phyloP scores from a whole-genome alignment of 176 grass and related monocot species.

The Aegilops longissima region DNA sequence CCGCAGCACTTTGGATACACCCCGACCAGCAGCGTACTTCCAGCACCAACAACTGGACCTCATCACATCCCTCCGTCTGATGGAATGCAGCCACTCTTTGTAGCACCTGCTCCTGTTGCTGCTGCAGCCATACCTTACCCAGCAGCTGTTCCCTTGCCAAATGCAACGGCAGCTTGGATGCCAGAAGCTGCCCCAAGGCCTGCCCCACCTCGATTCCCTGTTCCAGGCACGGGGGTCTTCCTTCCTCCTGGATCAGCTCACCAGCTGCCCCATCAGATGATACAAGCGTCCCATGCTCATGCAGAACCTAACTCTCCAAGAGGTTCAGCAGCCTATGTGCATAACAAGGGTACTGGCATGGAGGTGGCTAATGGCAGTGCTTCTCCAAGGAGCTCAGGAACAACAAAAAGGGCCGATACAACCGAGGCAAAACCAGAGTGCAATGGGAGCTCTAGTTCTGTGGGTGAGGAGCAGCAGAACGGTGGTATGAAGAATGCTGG shows the following conservation, averaged over 20 bases:
- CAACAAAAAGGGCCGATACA: conserved; percentile 14
- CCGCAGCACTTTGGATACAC: conserved; percentile 55
- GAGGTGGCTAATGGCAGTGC: conserved; percentile 32
- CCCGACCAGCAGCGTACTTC: conserved; percentile 29
- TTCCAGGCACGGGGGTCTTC: conserved; percentile 83
- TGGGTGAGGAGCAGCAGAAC: conserved; percentile 32
- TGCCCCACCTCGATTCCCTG: conserved; percentile 39
- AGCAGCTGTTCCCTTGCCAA: conserved; percentile 32
- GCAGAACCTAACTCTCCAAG: conserved; percentile 24
- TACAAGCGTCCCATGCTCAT: conserved; percentile 33
- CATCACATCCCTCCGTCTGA: conserved; percentile 39
- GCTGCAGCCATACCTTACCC: conserved; percentile 42
- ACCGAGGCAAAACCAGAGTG: conserved; percentile 33
- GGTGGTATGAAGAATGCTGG: conserved; percentile 32
- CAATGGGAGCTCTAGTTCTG: conserved; percentile 42
- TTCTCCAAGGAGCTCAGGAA: conserved; percentile 41
- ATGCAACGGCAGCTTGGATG: conserved; percentile 48
- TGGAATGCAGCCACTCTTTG: conserved; percentile 61
- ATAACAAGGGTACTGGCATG: conserved; percentile 23
- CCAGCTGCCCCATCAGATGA: conserved; percentile 41
- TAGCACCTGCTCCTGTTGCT: conserved; percentile 48
- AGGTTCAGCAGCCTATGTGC: conserved; percentile 11
- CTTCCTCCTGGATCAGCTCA: conserved; percentile 65
- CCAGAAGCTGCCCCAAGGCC: conserved; percentile 52
- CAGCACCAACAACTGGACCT: conserved; percentile 34